A percentile compares a stretch with the other conserved stretches of the same genome.
Evolutionary conservation across 208 protist genomes (phyloP).

Genomic region (Crithidia expoeki): DNA sequence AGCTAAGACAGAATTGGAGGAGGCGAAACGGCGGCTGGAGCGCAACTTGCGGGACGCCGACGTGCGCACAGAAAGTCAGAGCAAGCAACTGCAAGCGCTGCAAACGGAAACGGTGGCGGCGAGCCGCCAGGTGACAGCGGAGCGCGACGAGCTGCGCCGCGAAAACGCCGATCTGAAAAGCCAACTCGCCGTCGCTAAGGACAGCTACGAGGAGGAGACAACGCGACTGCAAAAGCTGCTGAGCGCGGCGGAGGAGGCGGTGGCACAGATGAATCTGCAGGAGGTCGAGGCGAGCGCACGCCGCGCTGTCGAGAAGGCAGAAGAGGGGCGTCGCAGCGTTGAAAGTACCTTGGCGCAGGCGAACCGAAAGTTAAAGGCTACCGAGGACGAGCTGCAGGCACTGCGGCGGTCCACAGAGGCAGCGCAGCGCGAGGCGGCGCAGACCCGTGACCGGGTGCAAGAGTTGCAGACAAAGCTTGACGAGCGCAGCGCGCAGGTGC

Average conservation of each 20-base stretch:
- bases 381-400: conserved; percentile 47
- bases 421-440: conserved; percentile 34
- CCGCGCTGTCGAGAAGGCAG: conserved; percentile 46
- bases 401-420: conserved; percentile 33
- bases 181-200: conserved; percentile 29
- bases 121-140: conserved; percentile 37
- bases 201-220: conserved; percentile 58
- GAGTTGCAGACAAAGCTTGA: conserved; percentile 48
- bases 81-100: conserved; percentile 50
- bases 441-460: conserved; percentile 23
- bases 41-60: conserved; percentile 53
- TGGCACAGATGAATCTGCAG: conserved; percentile 28
- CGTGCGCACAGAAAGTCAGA: conserved; percentile 40
- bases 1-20: conserved; percentile 48
- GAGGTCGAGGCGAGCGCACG: conserved; percentile 36
- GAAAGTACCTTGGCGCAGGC: conserved; percentile 49
- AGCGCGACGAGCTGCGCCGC: conserved; percentile 54
- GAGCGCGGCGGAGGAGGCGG: conserved; percentile 37
- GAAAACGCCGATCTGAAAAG: conserved; percentile 42
- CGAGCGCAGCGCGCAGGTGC: conserved; percentile 34
- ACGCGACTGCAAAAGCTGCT: conserved; percentile 39
- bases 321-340: conserved; percentile 37
- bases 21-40: conserved; percentile 50
- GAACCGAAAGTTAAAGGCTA: conserved; percentile 30
- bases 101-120: conserved; percentile 44